Base-by-base conservation (phyloP, 208 protist species). In the Wallacemonas sp. region DNA sequence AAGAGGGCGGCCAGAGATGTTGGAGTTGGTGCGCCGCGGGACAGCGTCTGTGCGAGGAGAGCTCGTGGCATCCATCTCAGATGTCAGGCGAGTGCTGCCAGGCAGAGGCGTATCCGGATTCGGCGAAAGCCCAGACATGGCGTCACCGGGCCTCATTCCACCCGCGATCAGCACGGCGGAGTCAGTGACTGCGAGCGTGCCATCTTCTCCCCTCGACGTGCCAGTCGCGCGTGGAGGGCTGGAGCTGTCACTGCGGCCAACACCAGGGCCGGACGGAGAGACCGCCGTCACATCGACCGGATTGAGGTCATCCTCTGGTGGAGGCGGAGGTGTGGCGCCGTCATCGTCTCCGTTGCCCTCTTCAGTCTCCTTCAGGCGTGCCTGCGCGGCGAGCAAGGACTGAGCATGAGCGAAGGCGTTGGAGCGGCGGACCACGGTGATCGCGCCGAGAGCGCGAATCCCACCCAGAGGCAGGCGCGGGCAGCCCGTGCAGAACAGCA, bases 401-500 rank as follows among this genome's bases (percentile, higher is more conserved):
- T 60, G 75, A 1, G 71, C 75, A 41, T 74, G 66, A 14, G 22
- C 80, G 60, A 80, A 89, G 9, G 72, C 80, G 55, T 86, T 84
- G 6, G 85, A 85, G 15, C 87, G 79, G 72, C 71, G 77, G 44
- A 97, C 91, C 2, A 97, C 91, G 42, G 91, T 97, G 61, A 97
- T 97, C 26, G 87, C 87, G 2, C 91, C 91, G 17, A 97, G 73
- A 2, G 84, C 76, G 17, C 64, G 64, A 26, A 97, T 77, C 26
- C 94, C 94, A 44, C 94, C 94, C 17, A 81, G 38, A 8, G 94
- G 94, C 4, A 97, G 71, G 1, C 91, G 75, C 21, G 91, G 90
- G 56, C 87, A 95, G 15, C 94, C 94, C 6, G 94, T 97, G 60
- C 81, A 87, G 73, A 96, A 97, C 54, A 91, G 78, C 28, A 97